A percentile compares a stretch with the other conserved stretches of the same genome.
These are phyloP conservation scores for Hericium alpestre DNA, from an alignment of 768 basidiomycete genomes.

Conservation along the genomic window DNA sequence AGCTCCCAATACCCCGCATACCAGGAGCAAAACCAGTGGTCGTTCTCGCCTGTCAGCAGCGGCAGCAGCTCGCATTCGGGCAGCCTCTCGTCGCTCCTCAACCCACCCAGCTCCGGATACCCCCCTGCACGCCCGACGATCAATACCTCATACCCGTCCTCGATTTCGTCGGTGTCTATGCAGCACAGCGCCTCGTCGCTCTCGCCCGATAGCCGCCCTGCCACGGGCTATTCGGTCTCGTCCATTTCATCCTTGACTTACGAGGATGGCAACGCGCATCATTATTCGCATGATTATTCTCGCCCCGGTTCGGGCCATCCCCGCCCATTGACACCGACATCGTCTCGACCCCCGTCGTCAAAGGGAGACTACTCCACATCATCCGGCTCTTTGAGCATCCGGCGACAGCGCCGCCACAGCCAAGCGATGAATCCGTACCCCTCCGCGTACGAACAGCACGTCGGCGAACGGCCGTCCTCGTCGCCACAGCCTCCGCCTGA, in stretches of 20 bases:
- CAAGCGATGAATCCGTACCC: slow-evolving; percentile 86
- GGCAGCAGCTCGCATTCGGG: slow-evolving; percentile 56
- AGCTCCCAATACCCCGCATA: slow-evolving; percentile 52
- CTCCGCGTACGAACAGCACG: slow-evolving; percentile 55
- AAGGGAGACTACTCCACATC: slow-evolving; percentile 36
- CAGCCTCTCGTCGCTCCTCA: slow-evolving; percentile 68
- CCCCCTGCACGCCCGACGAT: slow-evolving; percentile 51
- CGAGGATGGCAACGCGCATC: slow-evolving; percentile 35
- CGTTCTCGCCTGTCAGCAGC: slow-evolving; percentile 30
- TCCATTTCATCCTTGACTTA: slow-evolving; percentile 58
- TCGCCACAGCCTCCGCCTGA: slow-evolving; percentile 21
- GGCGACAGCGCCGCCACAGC: slow-evolving; percentile 68
- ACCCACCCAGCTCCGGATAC: slow-evolving; percentile 42
- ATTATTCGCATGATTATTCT: slow-evolving; percentile 41
- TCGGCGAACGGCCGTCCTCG: slow-evolving; percentile 13
- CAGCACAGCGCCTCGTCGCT: slow-evolving; percentile 59
- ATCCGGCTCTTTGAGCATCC: slow-evolving; percentile 50
- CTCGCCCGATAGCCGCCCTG: slow-evolving; percentile 79
- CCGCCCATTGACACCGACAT: slow-evolving; percentile 49
- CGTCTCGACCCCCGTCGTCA: slow-evolving; percentile 59
- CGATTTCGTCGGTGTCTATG: slow-evolving; percentile 27
- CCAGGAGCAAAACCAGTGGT: slow-evolving; percentile 49
- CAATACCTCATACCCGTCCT: slow-evolving; percentile 53
- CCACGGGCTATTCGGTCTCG: slow-evolving; percentile 78
- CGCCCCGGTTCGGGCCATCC: slow-evolving; percentile 70